Conservation (phyloP, 2,329 filamentous ascomycete genomes). For the Colletotrichum chrysophilum region DNA sequence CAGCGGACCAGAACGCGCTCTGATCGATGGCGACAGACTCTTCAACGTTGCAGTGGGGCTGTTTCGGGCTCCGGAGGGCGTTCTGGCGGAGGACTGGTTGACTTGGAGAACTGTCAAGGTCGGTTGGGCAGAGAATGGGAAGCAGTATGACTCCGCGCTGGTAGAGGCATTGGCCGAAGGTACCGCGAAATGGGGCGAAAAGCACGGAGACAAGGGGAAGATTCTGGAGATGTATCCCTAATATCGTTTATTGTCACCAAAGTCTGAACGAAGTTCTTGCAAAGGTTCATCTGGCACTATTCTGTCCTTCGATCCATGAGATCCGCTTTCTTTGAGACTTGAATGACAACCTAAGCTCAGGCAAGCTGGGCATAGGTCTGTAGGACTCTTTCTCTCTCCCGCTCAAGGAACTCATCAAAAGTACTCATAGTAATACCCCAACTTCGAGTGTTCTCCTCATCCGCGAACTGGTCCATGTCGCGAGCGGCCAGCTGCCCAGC, state of each 20-base stretch:
- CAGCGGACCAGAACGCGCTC: conserved; percentile 30
- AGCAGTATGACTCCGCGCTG: conserved; percentile 41
- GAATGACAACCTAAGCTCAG: not conserved
- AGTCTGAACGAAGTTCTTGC: not conserved
- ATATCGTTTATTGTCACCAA: not conserved
- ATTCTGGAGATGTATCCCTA: not conserved
- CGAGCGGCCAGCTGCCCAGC: conserved; percentile 40
- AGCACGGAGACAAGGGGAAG: conserved; percentile 32
- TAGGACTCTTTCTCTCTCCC: conserved; percentile 38
- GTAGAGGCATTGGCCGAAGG: conserved; percentile 39
- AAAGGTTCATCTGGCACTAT: not conserved
- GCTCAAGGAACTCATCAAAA: conserved; percentile 46
- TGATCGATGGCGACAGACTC: conserved; percentile 24
- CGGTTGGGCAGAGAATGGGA: conserved; percentile 37
- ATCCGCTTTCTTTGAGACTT: not conserved
- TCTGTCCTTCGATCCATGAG: not conserved
- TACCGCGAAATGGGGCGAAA: conserved; percentile 41
- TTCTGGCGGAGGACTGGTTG: conserved; percentile 50
- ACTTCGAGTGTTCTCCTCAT: conserved; percentile 36
- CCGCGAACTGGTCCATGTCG: conserved; percentile 37
- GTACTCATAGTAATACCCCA: conserved; percentile 47
- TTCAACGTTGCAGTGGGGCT: conserved; percentile 49
- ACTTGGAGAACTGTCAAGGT: conserved; percentile 46
- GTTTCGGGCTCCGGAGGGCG: conserved; percentile 48
- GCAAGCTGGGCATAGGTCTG: conserved; percentile 29